Evolutionary conservation across 1,139 yeast species (phyloP).

Genomic region (Citeromyces hawaiiensis): DNA sequence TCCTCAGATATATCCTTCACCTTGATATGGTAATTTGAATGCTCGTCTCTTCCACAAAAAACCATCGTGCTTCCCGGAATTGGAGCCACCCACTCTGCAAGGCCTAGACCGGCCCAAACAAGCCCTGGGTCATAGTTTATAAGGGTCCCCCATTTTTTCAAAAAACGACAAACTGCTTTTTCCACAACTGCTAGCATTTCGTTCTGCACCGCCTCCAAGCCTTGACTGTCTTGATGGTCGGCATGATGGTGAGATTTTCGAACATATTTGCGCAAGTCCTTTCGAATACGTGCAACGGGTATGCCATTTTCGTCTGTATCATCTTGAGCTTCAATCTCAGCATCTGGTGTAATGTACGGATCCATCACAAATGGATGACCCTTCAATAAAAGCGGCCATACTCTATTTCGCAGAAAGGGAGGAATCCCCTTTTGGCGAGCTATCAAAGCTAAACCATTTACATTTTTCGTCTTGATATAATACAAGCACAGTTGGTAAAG

Average conservation of each 20-base stretch:
- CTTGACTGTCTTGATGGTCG: slow-evolving; percentile 12
- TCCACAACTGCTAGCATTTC: slow-evolving; percentile 46
- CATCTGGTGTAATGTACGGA: slow-evolving; percentile 49
- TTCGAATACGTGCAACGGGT: slow-evolving; percentile 25
- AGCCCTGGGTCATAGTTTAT: slow-evolving; percentile 72
- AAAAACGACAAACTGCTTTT: slow-evolving; percentile 47
- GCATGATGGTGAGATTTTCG: slow-evolving; percentile 19
- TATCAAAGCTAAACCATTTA: slow-evolving; percentile 60
- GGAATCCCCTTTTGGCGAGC: slow-evolving; percentile 84
- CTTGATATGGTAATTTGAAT: slow-evolving; percentile 19
- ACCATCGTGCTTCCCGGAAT: slow-evolving; percentile 20
- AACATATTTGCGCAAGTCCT: slow-evolving; percentile 40
- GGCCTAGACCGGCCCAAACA: slow-evolving; percentile 77
- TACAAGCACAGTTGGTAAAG: slow-evolving; percentile 15
- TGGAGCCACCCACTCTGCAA: slow-evolving; percentile 87
- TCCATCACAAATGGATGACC: slow-evolving; percentile 75
- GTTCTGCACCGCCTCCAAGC: slow-evolving; percentile 25
- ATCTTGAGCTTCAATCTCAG: slow-evolving; percentile 8
- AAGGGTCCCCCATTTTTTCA: slow-evolving; percentile 66
- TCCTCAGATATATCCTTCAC: slow-evolving; percentile 29
- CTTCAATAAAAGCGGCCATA: slow-evolving; percentile 76
- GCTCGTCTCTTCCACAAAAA: slow-evolving; percentile 22
- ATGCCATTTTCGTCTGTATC: slow-evolving; percentile 8
- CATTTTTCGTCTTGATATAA: slow-evolving; percentile 37
- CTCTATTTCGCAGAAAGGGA: slow-evolving; percentile 60